Evolutionary conservation across 164 flowering plant species (phyloP).

Genomic region (Santalum album): DNA sequence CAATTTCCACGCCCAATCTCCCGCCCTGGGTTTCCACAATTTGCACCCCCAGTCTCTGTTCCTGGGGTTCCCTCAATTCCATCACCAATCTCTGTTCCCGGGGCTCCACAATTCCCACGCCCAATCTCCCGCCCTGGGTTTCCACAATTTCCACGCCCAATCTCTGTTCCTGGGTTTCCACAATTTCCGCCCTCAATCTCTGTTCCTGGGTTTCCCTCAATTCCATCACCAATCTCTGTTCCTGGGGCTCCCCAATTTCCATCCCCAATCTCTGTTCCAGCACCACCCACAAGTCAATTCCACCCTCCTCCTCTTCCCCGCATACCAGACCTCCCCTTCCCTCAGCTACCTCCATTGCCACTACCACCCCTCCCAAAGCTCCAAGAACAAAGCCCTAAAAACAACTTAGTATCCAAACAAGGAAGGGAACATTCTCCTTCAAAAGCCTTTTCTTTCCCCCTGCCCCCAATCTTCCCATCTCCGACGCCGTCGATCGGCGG

Average conservation of each 20-base stretch:
- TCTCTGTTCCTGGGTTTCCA: background rate
- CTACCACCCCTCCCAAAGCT: background rate
- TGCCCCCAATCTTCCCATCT: conserved; percentile 2
- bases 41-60: background rate
- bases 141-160: background rate
- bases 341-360: background rate
- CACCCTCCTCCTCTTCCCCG: no score
- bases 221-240: background rate
- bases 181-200: background rate
- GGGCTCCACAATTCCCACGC: background rate
- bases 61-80: background rate
- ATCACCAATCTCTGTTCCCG: background rate
- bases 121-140: background rate
- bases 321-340: no score
- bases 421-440: no score
- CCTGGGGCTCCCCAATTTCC: no score
- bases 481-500: conserved; percentile 1
- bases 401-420: no score
- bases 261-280: no score
- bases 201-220: background rate
- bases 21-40: no score
- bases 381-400: background rate
- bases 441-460: background rate
- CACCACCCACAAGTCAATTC: no score
- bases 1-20: no score